A percentile compares a stretch with the other conserved stretches of the same genome.
phyloP scores from a whole-genome alignment of 495 filamentous ascomycete species.

The Hypomontagnella submonticulosa region DNA sequence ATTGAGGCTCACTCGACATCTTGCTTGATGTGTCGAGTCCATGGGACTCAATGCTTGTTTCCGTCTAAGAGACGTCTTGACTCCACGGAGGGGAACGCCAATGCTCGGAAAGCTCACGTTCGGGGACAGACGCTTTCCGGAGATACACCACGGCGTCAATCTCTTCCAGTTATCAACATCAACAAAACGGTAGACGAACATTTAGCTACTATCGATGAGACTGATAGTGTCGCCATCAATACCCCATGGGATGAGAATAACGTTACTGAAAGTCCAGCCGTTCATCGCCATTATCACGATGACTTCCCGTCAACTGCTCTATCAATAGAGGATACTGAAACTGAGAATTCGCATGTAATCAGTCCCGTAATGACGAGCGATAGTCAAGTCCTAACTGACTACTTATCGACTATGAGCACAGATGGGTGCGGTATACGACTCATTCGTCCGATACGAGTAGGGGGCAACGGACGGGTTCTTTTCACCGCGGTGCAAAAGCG shows the following conservation, averaged over 20 bases:
- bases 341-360: constrained; percentile 13
- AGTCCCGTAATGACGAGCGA: constrained; percentile 14
- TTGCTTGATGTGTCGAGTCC: constrained; percentile 11
- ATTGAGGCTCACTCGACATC: constrained; percentile 7
- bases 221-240: background rate
- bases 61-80: background rate
- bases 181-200: background rate
- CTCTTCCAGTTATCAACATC: background rate
- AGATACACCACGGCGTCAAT: background rate
- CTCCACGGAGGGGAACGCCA: background rate
- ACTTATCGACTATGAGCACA: constrained; percentile 1
- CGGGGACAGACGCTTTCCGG: background rate
- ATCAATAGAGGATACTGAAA: constrained; percentile 14
- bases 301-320: constrained; percentile 1
- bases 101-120: background rate
- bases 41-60: constrained; percentile 7
- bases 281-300: background rate
- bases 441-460: constrained; percentile 12
- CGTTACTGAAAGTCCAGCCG: background rate
- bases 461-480: constrained; percentile 1
- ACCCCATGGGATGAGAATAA: background rate
- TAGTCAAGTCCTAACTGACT: constrained; percentile 7
- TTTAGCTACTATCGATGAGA: background rate
- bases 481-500: constrained; percentile 11
- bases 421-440: constrained; percentile 10